These are phyloP conservation scores for Stentor coeruleus DNA, from an alignment of 73 alveolate species.

Conservation along the genomic window DNA sequence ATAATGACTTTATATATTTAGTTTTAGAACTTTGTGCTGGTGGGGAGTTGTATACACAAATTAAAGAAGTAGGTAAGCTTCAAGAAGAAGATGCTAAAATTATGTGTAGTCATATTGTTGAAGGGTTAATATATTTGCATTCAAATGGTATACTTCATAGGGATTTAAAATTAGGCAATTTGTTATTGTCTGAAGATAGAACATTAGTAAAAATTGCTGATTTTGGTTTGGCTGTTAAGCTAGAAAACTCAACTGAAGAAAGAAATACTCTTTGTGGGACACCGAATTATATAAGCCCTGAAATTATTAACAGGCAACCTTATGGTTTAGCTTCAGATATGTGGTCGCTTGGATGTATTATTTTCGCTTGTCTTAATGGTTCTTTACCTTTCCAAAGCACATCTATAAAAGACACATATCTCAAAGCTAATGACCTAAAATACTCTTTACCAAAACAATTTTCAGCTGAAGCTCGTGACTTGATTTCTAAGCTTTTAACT, in stretches of 20 bases:
- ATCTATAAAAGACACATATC: background rate
- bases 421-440: background rate
- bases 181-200: constrained; percentile 72
- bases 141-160: constrained; percentile 63
- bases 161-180: constrained; percentile 91
- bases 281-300: constrained; percentile 93
- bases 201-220: constrained; percentile 83
- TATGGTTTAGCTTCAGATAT: constrained; percentile 17
- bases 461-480: background rate
- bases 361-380: constrained; percentile 26
- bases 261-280: constrained; percentile 94
- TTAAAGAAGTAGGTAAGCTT: constrained; percentile 56
- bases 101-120: constrained; percentile 14
- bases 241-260: constrained; percentile 83
- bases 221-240: constrained; percentile 87
- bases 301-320: constrained; percentile 1
- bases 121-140: constrained; percentile 48
- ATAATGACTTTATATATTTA: constrained; percentile 57
- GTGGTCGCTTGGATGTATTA: constrained; percentile 26
- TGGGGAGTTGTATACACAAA: constrained; percentile 51
- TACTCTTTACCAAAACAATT: constrained; percentile 17
- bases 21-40: constrained; percentile 66
- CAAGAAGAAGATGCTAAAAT: constrained; percentile 60
- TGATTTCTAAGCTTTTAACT: background rate
- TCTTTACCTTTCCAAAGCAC: constrained; percentile 2